These are phyloP conservation scores for Stipa capillata DNA, from an alignment of 176 grass and related monocot species.

Conservation along the genomic window DNA sequence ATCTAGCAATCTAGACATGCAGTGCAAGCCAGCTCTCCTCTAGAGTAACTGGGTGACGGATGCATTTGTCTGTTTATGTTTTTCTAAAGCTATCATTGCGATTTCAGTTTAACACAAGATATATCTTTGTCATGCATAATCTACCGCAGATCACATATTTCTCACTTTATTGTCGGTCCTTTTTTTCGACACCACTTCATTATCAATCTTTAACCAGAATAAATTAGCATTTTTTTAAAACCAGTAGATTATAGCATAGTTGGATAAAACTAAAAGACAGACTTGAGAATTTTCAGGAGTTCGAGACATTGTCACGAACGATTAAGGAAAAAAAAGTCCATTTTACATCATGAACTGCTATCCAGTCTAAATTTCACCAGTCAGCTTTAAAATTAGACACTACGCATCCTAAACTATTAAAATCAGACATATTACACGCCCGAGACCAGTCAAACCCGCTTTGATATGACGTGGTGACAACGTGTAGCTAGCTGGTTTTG, in stretches of 20 bases:
- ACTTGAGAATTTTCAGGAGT: not conserved
- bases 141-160: not conserved
- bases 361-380: too few species aligned
- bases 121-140: not conserved
- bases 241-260: too few species aligned
- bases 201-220: not conserved
- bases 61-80: not conserved
- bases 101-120: not conserved
- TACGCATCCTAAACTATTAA: too few species aligned
- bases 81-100: not conserved
- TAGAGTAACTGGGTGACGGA: not conserved
- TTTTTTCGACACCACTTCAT: too few species aligned
- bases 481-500: too few species aligned
- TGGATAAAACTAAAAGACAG: not conserved
- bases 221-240: not conserved
- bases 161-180: not conserved
- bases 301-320: too few species aligned
- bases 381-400: too few species aligned
- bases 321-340: too few species aligned
- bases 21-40: not conserved
- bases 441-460: too few species aligned
- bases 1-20: not conserved
- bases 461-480: too few species aligned
- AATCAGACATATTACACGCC: too few species aligned
- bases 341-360: too few species aligned